Evolutionary conservation across 257 asterid genomes (phyloP).

Genomic region (Knoxia roxburghii): DNA sequence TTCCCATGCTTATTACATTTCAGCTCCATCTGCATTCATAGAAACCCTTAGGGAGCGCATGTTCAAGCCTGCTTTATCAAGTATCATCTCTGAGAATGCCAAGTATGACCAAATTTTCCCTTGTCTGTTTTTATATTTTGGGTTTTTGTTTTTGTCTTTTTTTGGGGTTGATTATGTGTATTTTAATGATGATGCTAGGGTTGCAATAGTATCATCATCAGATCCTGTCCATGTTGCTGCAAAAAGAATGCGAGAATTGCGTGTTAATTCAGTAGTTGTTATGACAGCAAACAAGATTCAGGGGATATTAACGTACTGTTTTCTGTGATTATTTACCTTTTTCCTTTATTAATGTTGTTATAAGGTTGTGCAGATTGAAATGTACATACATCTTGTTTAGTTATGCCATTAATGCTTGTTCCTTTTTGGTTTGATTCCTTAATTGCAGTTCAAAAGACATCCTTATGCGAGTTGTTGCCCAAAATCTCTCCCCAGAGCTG

Average conservation of each 20-base stretch:
- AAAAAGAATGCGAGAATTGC: conserved; percentile 77
- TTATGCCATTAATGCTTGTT: neutral
- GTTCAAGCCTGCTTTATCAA: conserved; percentile 89
- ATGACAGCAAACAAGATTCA: conserved; percentile 61
- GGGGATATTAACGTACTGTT: conserved; percentile 83
- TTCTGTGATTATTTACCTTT: conserved; percentile 18
- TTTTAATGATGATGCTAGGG: conserved; percentile 44
- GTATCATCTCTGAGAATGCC: conserved; percentile 61
- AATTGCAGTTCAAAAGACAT: conserved; percentile 74
- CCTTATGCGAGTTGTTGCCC: conserved; percentile 88
- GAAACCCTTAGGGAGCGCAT: conserved; percentile 88
- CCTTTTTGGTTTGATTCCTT: conserved; percentile 28
- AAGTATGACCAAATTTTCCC: conserved; percentile 39
- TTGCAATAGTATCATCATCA: conserved; percentile 63
- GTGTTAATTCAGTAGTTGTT: conserved; percentile 73
- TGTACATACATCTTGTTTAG: neutral
- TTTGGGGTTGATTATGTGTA: conserved; percentile 17
- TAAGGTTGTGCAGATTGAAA: neutral
- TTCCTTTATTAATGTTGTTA: neutral
- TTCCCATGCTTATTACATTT: conserved; percentile 14
- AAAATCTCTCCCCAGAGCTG: conserved; percentile 80
- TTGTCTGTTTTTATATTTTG: conserved; percentile 1
- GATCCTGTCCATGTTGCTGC: conserved; percentile 88
- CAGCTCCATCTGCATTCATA: conserved; percentile 84
- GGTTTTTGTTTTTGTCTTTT: conserved; percentile 11